Conservation (phyloP, 2,329 filamentous ascomycete genomes). For the Trichoderma oligosporum region DNA sequence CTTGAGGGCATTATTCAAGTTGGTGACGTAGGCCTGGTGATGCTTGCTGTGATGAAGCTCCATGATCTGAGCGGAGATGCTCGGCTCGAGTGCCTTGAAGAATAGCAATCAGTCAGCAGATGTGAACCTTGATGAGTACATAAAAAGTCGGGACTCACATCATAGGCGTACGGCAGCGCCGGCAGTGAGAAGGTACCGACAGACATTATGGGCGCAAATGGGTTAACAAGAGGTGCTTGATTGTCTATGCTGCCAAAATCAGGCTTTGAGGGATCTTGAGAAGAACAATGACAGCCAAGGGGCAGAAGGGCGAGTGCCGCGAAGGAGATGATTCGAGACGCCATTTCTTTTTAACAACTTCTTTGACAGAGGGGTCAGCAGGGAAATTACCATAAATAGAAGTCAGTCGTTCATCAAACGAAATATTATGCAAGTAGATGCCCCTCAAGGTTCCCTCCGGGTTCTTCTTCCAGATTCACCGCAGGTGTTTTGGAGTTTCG, state of each 20-base stretch:
- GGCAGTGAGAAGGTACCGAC: conserved; percentile 56
- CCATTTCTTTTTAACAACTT: neutral
- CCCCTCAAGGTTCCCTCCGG: conserved; percentile 6
- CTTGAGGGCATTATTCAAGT: conserved; percentile 64
- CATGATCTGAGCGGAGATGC: conserved; percentile 77
- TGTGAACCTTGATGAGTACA: conserved; percentile 17
- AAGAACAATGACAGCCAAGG: conserved; percentile 12
- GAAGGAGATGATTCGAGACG: conserved; percentile 1
- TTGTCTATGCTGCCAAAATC: conserved; percentile 6
- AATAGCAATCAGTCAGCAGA: conserved; percentile 44
- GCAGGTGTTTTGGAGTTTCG: neutral
- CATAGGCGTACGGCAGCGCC: conserved; percentile 63
- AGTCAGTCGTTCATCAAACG: neutral
- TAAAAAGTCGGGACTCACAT: conserved; percentile 48
- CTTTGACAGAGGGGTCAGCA: neutral
- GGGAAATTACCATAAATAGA: neutral
- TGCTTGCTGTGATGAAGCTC: conserved; percentile 76
- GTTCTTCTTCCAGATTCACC: too few species aligned
- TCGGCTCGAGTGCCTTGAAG: conserved; percentile 64
- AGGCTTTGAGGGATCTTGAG: conserved; percentile 4
- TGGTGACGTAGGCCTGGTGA: conserved; percentile 74
- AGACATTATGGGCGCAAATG: conserved; percentile 32
- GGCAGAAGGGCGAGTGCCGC: conserved; percentile 6
- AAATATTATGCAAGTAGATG: neutral
- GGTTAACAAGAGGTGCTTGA: neutral